Evolutionary conservation across 805 yeast genomes (phyloP).

Genomic region (Schwanniomyces vanrijiae): DNA sequence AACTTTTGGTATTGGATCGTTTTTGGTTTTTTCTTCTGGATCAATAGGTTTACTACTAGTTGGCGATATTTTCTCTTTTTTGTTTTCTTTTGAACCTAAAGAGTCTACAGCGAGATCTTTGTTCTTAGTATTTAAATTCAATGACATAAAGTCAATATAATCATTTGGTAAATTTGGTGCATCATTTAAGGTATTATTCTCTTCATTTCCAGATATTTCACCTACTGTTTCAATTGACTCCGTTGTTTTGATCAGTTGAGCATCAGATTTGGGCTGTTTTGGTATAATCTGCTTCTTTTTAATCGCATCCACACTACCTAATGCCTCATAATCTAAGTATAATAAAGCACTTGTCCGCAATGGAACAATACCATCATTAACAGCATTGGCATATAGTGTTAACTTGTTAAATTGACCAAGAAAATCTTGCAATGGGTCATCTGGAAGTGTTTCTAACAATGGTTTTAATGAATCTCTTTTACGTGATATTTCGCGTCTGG

Average conservation of each 20-base stretch:
- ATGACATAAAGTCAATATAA: neutral
- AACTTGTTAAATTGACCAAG: constrained; percentile 30
- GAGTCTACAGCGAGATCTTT: neutral
- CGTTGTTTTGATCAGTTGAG: constrained; percentile 12
- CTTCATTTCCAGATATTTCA: constrained; percentile 27
- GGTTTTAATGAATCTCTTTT: constrained; percentile 27
- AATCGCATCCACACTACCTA: constrained; percentile 37
- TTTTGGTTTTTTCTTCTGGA: neutral
- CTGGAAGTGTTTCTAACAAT: constrained; percentile 39
- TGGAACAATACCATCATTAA: constrained; percentile 48
- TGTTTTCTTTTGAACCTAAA: neutral
- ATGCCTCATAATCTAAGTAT: constrained; percentile 43
- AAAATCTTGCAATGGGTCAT: constrained; percentile 35
- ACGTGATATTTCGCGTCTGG: constrained; percentile 4
- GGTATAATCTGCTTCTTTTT: constrained; percentile 9
- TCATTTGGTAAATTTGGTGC: neutral
- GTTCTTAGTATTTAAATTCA: constrained; percentile 3
- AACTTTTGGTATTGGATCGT: neutral
- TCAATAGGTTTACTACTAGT: constrained; percentile 3
- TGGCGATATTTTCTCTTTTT: neutral
- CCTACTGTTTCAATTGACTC: constrained; percentile 19
- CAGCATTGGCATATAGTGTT: constrained; percentile 43
- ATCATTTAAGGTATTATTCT: constrained; percentile 4
- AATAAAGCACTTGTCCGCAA: constrained; percentile 42
- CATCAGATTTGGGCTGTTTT: constrained; percentile 2